Percentiles rank a stretch among this genome's conserved stretches.
These are phyloP conservation scores for Leishmania arabica DNA, from an alignment of 208 protist genomes.

Conservation along the genomic window DNA sequence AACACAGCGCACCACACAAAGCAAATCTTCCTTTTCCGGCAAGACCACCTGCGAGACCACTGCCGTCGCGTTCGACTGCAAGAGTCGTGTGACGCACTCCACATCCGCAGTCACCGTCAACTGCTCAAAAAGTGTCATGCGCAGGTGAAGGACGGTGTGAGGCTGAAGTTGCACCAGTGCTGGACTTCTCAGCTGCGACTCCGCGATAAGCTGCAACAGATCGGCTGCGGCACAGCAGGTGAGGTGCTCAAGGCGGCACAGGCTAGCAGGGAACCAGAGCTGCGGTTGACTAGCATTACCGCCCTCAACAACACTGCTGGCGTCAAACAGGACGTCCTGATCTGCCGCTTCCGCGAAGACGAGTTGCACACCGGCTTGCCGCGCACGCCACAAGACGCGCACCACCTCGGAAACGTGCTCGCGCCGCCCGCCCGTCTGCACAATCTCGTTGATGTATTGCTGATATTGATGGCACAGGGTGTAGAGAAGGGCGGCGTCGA, in stretches of 20 bases:
- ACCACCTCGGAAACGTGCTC: background rate
- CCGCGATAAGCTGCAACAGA: slow-evolving; percentile 14
- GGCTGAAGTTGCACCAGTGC: background rate
- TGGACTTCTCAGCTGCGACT: background rate
- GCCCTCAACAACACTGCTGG: background rate
- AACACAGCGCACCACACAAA: slow-evolving; percentile 3
- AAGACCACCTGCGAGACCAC: slow-evolving; percentile 15
- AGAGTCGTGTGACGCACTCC: slow-evolving; percentile 12
- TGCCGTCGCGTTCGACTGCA: background rate
- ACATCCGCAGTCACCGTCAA: background rate
- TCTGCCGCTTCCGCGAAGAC: background rate
- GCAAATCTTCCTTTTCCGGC: slow-evolving; percentile 1
- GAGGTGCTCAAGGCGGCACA: background rate
- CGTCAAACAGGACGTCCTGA: background rate
- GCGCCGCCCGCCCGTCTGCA: background rate
- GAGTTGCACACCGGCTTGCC: slow-evolving; percentile 12
- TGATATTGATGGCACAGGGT: slow-evolving; percentile 20
- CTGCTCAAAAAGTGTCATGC: slow-evolving; percentile 1
- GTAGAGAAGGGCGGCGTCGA: background rate
- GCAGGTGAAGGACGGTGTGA: background rate
- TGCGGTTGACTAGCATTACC: background rate
- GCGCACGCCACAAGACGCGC: slow-evolving; percentile 14
- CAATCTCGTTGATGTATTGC: background rate
- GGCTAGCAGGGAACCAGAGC: slow-evolving; percentile 1
- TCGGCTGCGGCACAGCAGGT: slow-evolving; percentile 6